phyloP scores from a whole-genome alignment of 768 basidiomycete species.

The Calocybe cyanea region DNA sequence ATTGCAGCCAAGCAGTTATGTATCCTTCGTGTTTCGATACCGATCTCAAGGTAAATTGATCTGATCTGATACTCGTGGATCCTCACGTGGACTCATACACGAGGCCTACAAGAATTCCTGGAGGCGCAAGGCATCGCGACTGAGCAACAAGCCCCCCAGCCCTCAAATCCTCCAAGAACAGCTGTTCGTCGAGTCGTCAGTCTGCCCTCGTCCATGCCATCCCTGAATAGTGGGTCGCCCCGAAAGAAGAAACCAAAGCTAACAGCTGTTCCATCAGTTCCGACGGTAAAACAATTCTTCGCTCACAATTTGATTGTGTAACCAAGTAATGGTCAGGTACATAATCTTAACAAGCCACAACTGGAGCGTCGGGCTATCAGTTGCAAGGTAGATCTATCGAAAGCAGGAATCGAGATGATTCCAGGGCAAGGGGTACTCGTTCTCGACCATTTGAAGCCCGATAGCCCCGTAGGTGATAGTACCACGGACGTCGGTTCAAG shows the following conservation, averaged over 20 bases:
- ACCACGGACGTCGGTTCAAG: conserved; percentile 7
- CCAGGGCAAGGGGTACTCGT: conserved; percentile 15
- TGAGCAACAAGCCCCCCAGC: conserved; percentile 19
- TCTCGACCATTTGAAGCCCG: conserved; percentile 1
- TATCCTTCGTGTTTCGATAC: conserved; percentile 69
- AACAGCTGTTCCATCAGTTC: conserved; percentile 3
- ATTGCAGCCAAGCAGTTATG: conserved; percentile 42
- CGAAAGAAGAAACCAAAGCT: conserved; percentile 22
- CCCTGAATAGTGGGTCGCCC: conserved; percentile 13
- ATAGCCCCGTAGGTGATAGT: conserved; percentile 8
- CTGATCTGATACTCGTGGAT: background rate
- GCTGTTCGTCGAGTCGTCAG: conserved; percentile 37
- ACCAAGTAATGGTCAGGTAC: conserved; percentile 9
- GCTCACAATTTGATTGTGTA: no score
- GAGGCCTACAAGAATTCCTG: conserved; percentile 39
- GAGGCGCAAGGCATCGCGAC: conserved; percentile 48
- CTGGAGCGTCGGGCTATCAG: conserved; percentile 26
- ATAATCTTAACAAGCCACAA: conserved; percentile 14
- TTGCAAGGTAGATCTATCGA: conserved; percentile 14
- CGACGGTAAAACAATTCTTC: no score
- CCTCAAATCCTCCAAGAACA: conserved; percentile 18
- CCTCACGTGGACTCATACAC: background rate
- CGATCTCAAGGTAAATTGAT: conserved; percentile 42
- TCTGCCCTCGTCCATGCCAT: conserved; percentile 27
- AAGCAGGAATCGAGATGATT: conserved; percentile 7